phyloP scores from a whole-genome alignment of 257 asterid genomes.

The Solanum dulcamara region DNA sequence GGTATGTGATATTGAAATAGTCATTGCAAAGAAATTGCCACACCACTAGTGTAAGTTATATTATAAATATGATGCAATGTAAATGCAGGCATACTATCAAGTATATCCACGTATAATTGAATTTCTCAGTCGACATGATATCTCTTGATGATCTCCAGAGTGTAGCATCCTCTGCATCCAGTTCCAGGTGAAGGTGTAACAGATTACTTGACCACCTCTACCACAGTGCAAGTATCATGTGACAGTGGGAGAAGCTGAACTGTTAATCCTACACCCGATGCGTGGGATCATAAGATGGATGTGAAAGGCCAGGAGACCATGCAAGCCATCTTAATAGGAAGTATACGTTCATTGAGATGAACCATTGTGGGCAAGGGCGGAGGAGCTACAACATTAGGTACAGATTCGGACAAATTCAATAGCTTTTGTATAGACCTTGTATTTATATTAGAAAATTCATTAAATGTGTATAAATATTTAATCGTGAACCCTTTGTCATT shows the following conservation, averaged over 20 bases:
- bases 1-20: conserved; percentile 31
- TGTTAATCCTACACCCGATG: not conserved
- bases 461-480: not conserved
- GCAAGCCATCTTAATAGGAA: not conserved
- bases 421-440: not conserved
- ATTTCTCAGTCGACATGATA: conserved; percentile 51
- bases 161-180: not conserved
- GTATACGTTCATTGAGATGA: not conserved
- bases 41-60: not conserved
- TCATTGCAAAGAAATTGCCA: not conserved
- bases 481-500: not conserved
- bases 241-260: not conserved
- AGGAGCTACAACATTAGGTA: not conserved
- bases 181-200: not conserved
- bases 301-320: not conserved
- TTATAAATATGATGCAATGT: not conserved
- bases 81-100: conserved; percentile 67
- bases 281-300: not conserved
- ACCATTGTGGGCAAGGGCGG: too few species aligned
- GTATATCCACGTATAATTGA: conserved; percentile 63
- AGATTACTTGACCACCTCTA: not conserved
- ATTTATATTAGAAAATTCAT: not conserved
- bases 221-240: not conserved
- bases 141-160: not conserved
- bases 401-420: not conserved